A percentile compares a stretch with the other conserved stretches of the same genome.
phyloP scores from a whole-genome alignment of 2,329 filamentous ascomycete genomes.

The Tolypocladium guangdongense region DNA sequence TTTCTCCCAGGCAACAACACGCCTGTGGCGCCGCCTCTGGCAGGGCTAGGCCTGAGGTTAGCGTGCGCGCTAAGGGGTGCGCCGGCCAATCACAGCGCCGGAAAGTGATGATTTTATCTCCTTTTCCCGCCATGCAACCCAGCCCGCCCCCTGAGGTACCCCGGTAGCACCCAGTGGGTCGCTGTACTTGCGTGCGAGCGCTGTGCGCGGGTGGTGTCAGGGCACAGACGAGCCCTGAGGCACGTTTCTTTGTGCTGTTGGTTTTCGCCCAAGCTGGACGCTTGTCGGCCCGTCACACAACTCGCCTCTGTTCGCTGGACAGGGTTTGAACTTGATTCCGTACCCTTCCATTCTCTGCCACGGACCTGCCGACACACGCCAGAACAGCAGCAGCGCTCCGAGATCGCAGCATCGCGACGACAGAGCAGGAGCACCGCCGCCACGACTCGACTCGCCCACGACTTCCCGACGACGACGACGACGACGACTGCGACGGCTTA shows the following conservation, averaged over 20 bases:
- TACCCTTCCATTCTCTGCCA: not conserved
- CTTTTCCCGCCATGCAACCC: conserved; percentile 21
- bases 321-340: not conserved
- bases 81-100: conserved; percentile 26
- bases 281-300: not conserved
- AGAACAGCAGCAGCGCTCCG: not conserved
- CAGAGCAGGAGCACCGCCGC: not conserved
- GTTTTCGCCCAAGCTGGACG: not conserved
- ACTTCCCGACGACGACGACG: not conserved
- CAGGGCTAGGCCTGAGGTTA: conserved; percentile 27
- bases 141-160: conserved; percentile 29
- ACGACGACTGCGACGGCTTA: not conserved
- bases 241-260: conserved; percentile 2
- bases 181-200: conserved; percentile 6
- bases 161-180: conserved; percentile 17
- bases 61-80: conserved; percentile 19
- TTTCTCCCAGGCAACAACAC: conserved; percentile 31
- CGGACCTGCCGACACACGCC: not conserved
- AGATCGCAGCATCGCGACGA: not conserved
- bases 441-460: not conserved
- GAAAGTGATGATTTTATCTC: conserved; percentile 26
- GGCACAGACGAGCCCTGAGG: conserved; percentile 6
- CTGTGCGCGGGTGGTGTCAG: conserved; percentile 1
- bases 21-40: conserved; percentile 31
- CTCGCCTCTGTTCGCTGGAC: not conserved